These are phyloP conservation scores for Pseudonitzschia delicatissima DNA, from an alignment of 108 stramenopile genomes.

Conservation along the genomic window DNA sequence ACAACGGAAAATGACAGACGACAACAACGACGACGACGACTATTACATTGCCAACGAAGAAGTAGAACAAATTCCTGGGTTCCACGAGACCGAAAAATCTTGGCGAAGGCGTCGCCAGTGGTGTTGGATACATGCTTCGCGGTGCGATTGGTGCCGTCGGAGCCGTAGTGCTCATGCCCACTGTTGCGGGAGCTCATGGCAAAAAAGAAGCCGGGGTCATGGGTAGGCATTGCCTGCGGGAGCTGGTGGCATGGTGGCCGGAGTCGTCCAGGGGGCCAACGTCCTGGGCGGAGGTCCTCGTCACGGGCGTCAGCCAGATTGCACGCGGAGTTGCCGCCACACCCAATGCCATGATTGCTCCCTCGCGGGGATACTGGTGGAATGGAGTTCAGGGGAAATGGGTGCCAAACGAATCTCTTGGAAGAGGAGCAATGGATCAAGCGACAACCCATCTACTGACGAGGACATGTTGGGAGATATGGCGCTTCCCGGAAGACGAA, in stretches of 20 bases:
- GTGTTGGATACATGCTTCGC: slow-evolving; percentile 42
- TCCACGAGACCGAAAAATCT: slow-evolving; percentile 35
- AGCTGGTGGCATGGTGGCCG: too few relatives aligned
- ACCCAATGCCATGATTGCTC: slow-evolving; percentile 53
- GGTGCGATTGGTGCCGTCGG: slow-evolving; percentile 62
- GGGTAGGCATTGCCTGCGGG: too few relatives aligned
- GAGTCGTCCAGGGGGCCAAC: slow-evolving; percentile 26
- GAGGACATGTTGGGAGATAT: slow-evolving; percentile 56
- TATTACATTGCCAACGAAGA: slow-evolving; percentile 17
- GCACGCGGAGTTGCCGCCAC: slow-evolving; percentile 49
- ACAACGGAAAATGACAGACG: too few relatives aligned
- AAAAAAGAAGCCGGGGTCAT: slow-evolving; percentile 27
- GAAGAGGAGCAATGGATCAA: slow-evolving; percentile 42
- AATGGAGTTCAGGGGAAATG: slow-evolving; percentile 56
- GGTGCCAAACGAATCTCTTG: slow-evolving; percentile 51
- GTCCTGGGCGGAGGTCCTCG: slow-evolving; percentile 44
- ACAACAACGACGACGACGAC: not conserved
- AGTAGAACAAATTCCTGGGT: slow-evolving; percentile 31
- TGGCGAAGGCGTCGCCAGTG: slow-evolving; percentile 27
- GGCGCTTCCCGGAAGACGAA: slow-evolving; percentile 14
- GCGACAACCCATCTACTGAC: slow-evolving; percentile 44
- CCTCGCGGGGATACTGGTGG: slow-evolving; percentile 59
- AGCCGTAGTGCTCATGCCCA: slow-evolving; percentile 49
- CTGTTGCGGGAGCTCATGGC: slow-evolving; percentile 23
- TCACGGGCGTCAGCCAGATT: slow-evolving; percentile 52